Evolutionary conservation across 2,329 filamentous ascomycete species (phyloP), one percentile per base, ranked within the genome.

Genomic region (Blastomyces silverae): DNA sequence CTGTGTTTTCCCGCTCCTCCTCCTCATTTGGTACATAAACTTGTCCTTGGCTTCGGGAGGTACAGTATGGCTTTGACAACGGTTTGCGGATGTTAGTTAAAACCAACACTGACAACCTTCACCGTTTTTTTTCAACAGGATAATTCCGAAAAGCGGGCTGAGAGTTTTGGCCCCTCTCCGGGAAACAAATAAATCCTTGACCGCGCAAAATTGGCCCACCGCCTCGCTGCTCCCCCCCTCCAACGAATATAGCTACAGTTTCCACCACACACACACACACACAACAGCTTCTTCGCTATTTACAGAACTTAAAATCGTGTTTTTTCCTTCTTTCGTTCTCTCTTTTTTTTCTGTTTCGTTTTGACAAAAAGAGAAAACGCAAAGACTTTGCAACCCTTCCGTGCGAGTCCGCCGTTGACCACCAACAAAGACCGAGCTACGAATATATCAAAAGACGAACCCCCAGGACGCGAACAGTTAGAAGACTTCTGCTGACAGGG

Each of bases 401-500:
- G 37, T 39, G 37, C 37, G 10, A 8, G 34, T 13, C 37, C 37
- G 37, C 13, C 37, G 17, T 46, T 46, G 42, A 20, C 17, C 42
- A 20, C 42, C 42, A 46, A 20, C 15, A 17, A 20, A 7, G 42
- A 46, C 42, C 42, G 1, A 46, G 13, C 20, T 46, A 46, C 42
- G 15, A 46, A 46, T 39, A 46, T 46, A 46, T 20, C 37, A 46
- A 20, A 17, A 5, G 42, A 20, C 42, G 20, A 20, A 46, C 20
- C 20, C 42, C 42, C 17, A 37, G 28, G 53, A 56, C 28, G 28
- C 31, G 52, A 53, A 31, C 25, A 15, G 22, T 57, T 58, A 22
- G n/a, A 39, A 39, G 20, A 10, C n/a, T 58, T 58, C 34, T 42
- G 34, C 25, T 42, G 34, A 58, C 52, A 57, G 61, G 61, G 61